Evolutionary conservation across 2,329 filamentous ascomycete genomes (phyloP), one percentile per base, ranked within the genome.

Genomic region (Pseudogymnoascus sp.): DNA sequence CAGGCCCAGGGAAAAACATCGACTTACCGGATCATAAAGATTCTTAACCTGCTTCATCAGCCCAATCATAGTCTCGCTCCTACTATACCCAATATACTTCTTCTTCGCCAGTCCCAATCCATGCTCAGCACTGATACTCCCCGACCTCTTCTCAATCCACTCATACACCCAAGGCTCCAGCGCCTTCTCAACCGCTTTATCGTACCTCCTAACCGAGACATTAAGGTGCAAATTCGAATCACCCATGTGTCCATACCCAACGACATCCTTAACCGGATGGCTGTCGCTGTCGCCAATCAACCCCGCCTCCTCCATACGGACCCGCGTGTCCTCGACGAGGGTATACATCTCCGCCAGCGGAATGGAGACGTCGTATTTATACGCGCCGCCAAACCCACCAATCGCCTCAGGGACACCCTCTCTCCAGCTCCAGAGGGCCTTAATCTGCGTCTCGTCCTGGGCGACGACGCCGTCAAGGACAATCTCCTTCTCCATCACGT

Each of bases 311-410:
- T 82, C 81, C 67, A 99, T 82, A 62, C 87, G 86, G 62, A 84
- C 85, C 66, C 88, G 84, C 21, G 87, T 89, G 69, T 97, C 94
- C 67, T 94, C 90, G 31, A 99, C 94, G 31, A 99, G 81, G 69
- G 84, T 80, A 77, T 99, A 99, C 71, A 99, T 85, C 68, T 96
- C 88, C 11, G 84, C 77, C 28, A 99, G 82, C 1, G 94, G 94
- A 68, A 99, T 96, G 5, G 94, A 97, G 33, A 99, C 82, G 73
- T 99, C 94, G 75, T 99, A 99, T 78, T 99, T 99, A 83, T 99
- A 99, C 7, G 94, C 92, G 50, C 92, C 94, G 64, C 94, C 95
- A 77, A 89, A 91, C 75, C 97, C 92, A 66, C 90, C 90, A 25
- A 95, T 80, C 53, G 88, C 87, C 78, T 99, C 94, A 0, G 92